Percentiles rank a stretch among this genome's conserved stretches.
These are phyloP conservation scores for Aureobasidium leucospermi DNA, from an alignment of 2,329 filamentous ascomycete species.

Conservation along the genomic window DNA sequence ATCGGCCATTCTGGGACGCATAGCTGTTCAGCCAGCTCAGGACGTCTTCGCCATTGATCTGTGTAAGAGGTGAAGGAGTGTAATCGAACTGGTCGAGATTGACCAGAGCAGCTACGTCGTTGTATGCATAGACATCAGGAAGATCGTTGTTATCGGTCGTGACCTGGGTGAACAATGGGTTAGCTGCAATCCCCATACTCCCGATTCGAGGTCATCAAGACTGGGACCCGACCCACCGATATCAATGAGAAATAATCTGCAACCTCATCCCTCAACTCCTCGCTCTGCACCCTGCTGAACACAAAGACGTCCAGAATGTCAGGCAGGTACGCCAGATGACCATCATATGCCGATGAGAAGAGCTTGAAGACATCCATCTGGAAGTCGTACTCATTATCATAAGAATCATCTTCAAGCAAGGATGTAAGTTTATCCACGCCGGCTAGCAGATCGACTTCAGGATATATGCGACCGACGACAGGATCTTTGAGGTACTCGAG, in stretches of 20 bases:
- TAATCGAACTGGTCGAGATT: constrained; percentile 16
- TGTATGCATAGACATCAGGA: constrained; percentile 31
- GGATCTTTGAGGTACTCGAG: constrained; percentile 33
- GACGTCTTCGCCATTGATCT: constrained; percentile 31
- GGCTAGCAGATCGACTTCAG: constrained; percentile 32
- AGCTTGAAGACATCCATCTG: constrained; percentile 30
- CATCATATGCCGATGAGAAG: constrained; percentile 32
- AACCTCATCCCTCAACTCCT: not conserved
- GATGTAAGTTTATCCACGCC: constrained; percentile 30
- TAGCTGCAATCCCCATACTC: not conserved
- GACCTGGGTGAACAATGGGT: constrained; percentile 17
- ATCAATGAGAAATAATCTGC: not conserved
- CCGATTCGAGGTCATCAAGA: not conserved
- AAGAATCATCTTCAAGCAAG: constrained; percentile 25
- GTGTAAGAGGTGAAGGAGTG: constrained; percentile 29
- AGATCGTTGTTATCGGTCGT: constrained; percentile 30
- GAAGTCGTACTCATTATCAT: constrained; percentile 35
- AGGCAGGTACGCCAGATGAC: constrained; percentile 32
- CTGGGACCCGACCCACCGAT: not conserved
- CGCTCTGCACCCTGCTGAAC: constrained; percentile 21
- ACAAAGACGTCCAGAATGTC: constrained; percentile 32
- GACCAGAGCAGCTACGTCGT: constrained; percentile 21
- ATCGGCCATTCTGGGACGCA: constrained; percentile 25
- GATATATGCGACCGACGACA: constrained; percentile 26
- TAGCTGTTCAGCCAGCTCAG: constrained; percentile 27